Evolutionary conservation across 768 basidiomycete species (phyloP), one percentile per base, ranked within the genome.

Genomic region (Pisolithus sp.): DNA sequence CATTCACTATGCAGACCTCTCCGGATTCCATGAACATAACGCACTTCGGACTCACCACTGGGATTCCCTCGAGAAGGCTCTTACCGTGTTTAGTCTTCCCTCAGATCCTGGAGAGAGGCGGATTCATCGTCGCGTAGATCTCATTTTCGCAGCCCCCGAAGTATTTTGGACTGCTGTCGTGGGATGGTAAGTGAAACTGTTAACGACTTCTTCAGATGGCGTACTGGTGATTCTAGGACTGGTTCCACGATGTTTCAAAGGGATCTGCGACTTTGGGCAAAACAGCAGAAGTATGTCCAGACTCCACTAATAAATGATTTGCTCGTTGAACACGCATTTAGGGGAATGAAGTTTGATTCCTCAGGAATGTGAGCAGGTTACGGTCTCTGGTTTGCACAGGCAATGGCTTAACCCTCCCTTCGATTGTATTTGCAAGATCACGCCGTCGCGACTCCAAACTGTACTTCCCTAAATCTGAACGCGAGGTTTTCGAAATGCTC

Each of bases 181-280:
- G 24, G 93, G 94, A 48, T 97, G 93, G 93, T 86, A 47, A 56
- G 71, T 62, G 7, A 21, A 4, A 13, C 24, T 23, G 40, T 24
- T 7, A 21, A 28, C 28, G 13, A 36, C 20, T 41, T 21, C 8
- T 18, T 17, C 36, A 46, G 18, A 20, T 42, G 5, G 18, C 36
- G 12, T 2, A 17, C 43, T 4, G 26, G 13, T 5, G 36, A 23
- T 31, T 50, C 20, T 53, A 89, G 88, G 88, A 86, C 85, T 5
- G 93, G 93, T 1, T 93, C 88, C 5, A 90, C 80, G 54, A 86
- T 91, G 82, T 95, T 96, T 63, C 81, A 95, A 66, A 73, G 91
- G 24, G 93, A 95, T 67, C 65, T 96, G 46, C 76, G 89, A 55
- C 68, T 79, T 13, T 87, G 83, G 79, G 85, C 86, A 2, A 88